These are phyloP conservation scores for Mycena alexandri DNA, from an alignment of 768 basidiomycete species.

Conservation along the genomic window DNA sequence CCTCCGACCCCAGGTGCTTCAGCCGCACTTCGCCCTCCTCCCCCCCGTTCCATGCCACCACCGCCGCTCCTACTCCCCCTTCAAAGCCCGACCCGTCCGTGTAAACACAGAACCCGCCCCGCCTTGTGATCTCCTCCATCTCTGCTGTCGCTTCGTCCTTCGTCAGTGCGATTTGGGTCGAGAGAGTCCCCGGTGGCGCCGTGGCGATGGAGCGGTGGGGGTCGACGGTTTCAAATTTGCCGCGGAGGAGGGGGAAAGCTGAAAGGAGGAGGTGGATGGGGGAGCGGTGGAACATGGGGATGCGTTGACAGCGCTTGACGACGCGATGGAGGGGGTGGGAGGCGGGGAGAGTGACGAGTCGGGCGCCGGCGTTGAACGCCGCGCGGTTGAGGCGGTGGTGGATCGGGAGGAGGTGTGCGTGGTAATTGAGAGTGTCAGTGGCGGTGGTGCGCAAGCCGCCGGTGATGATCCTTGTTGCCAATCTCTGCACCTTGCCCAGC, in stretches of 20 bases:
- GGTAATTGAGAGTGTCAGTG: too few relatives aligned
- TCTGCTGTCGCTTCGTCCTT: background rate
- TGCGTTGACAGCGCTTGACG: constrained; percentile 5
- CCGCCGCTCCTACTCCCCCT: background rate
- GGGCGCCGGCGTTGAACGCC: background rate
- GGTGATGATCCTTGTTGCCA: too few relatives aligned
- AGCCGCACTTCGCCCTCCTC: too few relatives aligned
- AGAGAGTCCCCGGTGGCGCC: background rate
- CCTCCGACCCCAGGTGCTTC: too few relatives aligned
- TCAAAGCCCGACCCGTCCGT: constrained; percentile 13
- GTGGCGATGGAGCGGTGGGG: background rate
- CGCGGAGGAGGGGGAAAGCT: background rate
- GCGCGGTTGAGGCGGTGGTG: constrained; percentile 4
- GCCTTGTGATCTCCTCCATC: background rate
- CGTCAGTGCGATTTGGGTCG: background rate
- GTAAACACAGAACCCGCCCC: background rate
- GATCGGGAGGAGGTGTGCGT: too few relatives aligned
- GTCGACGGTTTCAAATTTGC: background rate
- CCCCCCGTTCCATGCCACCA: too few relatives aligned
- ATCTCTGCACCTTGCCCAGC: too few relatives aligned
- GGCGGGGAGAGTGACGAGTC: background rate
- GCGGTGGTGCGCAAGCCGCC: too few relatives aligned
- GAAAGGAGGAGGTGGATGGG: background rate
- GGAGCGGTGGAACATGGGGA: constrained; percentile 8
- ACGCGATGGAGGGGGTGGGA: constrained; percentile 3